Conservation (phyloP, 768 basidiomycete species). For the Agrocybe pediades region DNA sequence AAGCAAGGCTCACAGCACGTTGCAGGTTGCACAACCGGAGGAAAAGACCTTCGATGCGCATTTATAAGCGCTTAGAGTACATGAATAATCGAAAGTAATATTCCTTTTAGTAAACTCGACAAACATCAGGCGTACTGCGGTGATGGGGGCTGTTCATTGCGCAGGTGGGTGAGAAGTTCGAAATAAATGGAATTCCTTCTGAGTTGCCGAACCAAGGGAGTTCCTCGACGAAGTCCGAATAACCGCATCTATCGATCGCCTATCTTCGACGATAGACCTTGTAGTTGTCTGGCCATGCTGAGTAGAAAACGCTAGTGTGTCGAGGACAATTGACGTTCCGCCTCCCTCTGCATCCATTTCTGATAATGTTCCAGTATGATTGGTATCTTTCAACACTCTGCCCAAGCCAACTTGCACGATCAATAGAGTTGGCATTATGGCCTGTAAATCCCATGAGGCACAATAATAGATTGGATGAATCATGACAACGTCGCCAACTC, state of each 20-base stretch:
- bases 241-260: background rate
- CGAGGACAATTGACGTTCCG: constrained; percentile 11
- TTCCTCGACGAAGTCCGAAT: background rate
- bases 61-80: too few species aligned
- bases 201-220: background rate
- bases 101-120: too few species aligned
- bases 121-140: too few species aligned
- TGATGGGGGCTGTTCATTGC: too few species aligned
- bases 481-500: background rate
- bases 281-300: background rate
- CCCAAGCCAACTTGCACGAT: constrained; percentile 26
- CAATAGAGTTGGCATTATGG: constrained; percentile 27
- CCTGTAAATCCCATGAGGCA: constrained; percentile 15
- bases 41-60: too few species aligned
- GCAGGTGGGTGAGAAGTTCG: too few species aligned
- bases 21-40: too few species aligned
- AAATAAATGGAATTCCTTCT: too few species aligned
- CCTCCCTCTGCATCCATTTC: constrained; percentile 8
- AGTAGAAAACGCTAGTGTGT: constrained; percentile 4
- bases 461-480: background rate
- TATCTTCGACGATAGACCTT: background rate
- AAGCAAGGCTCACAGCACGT: too few species aligned
- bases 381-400: constrained; percentile 1
- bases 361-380: background rate
- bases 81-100: too few species aligned